A percentile compares a stretch with the other conserved stretches of the same genome.
These are phyloP conservation scores for Ceratobasidium sp. DNA, from an alignment of 1,284 basidiomycete genomes.

Conservation along the genomic window DNA sequence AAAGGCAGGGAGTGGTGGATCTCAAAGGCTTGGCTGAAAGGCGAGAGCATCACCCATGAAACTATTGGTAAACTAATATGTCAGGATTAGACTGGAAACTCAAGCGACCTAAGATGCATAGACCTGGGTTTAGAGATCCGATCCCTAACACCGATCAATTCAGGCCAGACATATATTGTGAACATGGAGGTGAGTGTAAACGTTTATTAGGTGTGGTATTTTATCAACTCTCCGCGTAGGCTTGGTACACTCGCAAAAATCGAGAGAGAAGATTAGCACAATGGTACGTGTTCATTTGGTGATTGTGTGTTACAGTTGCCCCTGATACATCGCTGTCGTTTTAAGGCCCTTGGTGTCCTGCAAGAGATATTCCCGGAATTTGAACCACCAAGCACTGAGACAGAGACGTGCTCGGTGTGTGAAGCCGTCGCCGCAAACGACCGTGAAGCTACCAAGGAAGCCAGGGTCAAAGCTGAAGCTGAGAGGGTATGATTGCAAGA, in stretches of 20 bases:
- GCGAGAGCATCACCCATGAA: background rate
- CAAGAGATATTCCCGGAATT: conserved; percentile 40
- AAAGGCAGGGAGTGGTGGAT: conserved; percentile 44
- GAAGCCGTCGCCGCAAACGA: conserved; percentile 28
- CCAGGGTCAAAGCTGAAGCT: conserved; percentile 24
- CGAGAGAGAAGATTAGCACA: conserved; percentile 35
- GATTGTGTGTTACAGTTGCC: too few relatives aligned
- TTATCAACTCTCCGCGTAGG: background rate
- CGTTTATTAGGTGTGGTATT: background rate
- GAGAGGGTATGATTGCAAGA: conserved; percentile 19
- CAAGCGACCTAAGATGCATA: conserved; percentile 44
- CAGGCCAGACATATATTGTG: conserved; percentile 43
- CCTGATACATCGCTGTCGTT: background rate
- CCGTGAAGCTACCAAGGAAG: conserved; percentile 28
- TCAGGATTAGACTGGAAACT: conserved; percentile 42
- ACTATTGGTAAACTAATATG: background rate
- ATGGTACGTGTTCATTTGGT: background rate
- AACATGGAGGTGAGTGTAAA: conserved; percentile 34
- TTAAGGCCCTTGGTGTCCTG: conserved; percentile 16
- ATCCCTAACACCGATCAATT: conserved; percentile 39
- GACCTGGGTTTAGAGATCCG: conserved; percentile 37
- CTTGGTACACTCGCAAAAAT: conserved; percentile 18
- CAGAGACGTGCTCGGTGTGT: conserved; percentile 20
- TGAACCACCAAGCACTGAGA: conserved; percentile 15
- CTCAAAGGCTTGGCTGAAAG: conserved; percentile 47